Base-by-base conservation (phyloP, 441 rosid species). In the Lepidium campestre region DNA sequence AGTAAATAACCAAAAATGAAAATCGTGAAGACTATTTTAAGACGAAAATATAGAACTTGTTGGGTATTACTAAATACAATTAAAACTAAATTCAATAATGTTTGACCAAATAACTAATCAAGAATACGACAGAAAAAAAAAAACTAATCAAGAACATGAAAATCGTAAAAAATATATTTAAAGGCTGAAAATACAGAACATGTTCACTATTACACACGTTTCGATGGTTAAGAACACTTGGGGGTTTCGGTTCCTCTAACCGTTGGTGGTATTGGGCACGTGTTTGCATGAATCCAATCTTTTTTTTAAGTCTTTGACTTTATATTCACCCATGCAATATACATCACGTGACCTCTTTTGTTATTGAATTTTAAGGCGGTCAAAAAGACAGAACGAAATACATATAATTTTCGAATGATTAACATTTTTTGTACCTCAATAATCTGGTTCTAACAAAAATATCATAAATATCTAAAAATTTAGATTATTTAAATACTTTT, bases 21-120 rank as follows among this genome's bases (percentile, higher is more conserved):
- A 42, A 1, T 29, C 4, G 40, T 42, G 15, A 31, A 31, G 19
- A 31, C 31, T 60, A 7, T 42, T 11, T 44, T 17, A 31, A 11
- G 15, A 44, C 34, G 6, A 20, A 14, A 13, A 20, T 1, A 52
- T 47, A 46, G 47, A 9, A 52, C 68, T 6, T 29, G 34, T 5
- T 7, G 0, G 2, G 9, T 29, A 29, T 29, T 29, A 7, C 34
- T 7, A 7, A 29, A 7, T 29, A n/a, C n/a, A n/a, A n/a, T n/a
- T 15, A 12, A 29, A 35, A 55, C 37, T 7, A 17, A 47, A 57
- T 19, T 39, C 35, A 27, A 10, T n/a, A 31, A 40, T 48, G 15
- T 60, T 59, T 69, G 60, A 69, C 67, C 61, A 52, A 22, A 29
- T 29, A 29, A 29, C 31, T 67, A 39, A 57, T 31, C 32, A 67